These are phyloP conservation scores for Septoria linicola DNA, from an alignment of 2,329 filamentous ascomycete genomes.

Conservation along the genomic window DNA sequence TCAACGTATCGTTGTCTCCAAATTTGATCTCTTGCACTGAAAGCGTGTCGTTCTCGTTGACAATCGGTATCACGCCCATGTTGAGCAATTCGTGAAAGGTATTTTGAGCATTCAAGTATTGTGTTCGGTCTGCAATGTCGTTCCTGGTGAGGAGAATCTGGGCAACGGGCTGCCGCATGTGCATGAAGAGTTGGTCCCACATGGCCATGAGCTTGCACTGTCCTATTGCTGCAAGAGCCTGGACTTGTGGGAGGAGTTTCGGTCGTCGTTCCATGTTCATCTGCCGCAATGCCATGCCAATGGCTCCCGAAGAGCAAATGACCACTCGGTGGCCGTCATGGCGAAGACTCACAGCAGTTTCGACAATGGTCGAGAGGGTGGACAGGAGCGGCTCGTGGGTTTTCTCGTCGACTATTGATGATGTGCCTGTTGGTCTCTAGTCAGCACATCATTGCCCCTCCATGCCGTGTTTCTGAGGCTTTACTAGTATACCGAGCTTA, in stretches of 20 bases:
- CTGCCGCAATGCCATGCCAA: constrained; percentile 85
- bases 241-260: constrained; percentile 84
- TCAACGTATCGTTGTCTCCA: constrained; percentile 96
- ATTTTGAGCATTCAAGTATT: constrained; percentile 96
- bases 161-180: constrained; percentile 85
- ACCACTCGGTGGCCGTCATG: constrained; percentile 93
- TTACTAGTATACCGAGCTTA: constrained; percentile 67
- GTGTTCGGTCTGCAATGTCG: constrained; percentile 92
- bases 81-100: constrained; percentile 86
- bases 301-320: constrained; percentile 94
- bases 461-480: constrained; percentile 4
- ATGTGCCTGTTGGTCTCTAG: constrained; percentile 66
- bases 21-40: constrained; percentile 99
- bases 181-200: constrained; percentile 89
- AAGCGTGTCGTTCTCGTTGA: constrained; percentile 97
- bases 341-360: constrained; percentile 82
- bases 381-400: constrained; percentile 91
- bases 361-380: constrained; percentile 86
- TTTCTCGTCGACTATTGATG: constrained; percentile 96
- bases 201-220: constrained; percentile 93
- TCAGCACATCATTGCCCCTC: constrained; percentile 19
- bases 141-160: constrained; percentile 93
- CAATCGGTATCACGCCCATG: constrained; percentile 96
- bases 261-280: constrained; percentile 87
- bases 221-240: constrained; percentile 92